phyloP scores from a whole-genome alignment of 805 yeast genomes.

The Saccharomycopsis fermentans region DNA sequence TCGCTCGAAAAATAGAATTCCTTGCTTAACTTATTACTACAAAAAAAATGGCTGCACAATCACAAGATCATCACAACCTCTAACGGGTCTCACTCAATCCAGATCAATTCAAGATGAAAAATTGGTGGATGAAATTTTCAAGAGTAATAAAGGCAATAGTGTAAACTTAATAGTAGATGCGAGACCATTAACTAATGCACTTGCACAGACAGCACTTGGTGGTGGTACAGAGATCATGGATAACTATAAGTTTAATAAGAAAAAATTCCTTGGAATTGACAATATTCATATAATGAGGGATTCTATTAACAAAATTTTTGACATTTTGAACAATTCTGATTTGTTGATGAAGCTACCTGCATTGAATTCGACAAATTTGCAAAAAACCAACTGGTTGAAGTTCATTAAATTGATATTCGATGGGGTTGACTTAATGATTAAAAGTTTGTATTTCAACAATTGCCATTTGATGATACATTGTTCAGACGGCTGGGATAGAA shows the following conservation, averaged over 20 bases:
- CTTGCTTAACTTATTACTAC: slow-evolving; percentile 71
- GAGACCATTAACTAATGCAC: slow-evolving; percentile 86
- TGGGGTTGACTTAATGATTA: slow-evolving; percentile 67
- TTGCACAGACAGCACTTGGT: slow-evolving; percentile 93
- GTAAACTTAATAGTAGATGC: slow-evolving; percentile 78
- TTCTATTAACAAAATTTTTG: slow-evolving; percentile 52
- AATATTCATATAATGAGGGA: slow-evolving; percentile 95
- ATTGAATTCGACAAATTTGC: slow-evolving; percentile 41
- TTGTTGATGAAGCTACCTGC: slow-evolving; percentile 37
- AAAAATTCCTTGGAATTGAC: slow-evolving; percentile 81
- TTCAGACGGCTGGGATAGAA: slow-evolving; percentile 98
- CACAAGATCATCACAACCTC: slow-evolving; percentile 85
- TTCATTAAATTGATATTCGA: slow-evolving; percentile 58
- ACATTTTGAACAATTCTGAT: slow-evolving; percentile 61
- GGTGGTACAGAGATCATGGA: slow-evolving; percentile 97
- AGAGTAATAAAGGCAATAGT: slow-evolving; percentile 32
- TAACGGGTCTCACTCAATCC: slow-evolving; percentile 80
- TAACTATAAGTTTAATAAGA: slow-evolving; percentile 55
- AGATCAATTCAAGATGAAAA: slow-evolving; percentile 89
- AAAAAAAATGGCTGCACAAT: slow-evolving; percentile 63
- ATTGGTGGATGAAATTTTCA: slow-evolving; percentile 62
- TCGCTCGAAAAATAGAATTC: slow-evolving; percentile 78
- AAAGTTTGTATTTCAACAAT: slow-evolving; percentile 72
- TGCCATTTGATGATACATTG: slow-evolving; percentile 86
- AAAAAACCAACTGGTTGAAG: slow-evolving; percentile 71